These are phyloP conservation scores for Botrytis galanthina DNA, from an alignment of 2,329 filamentous ascomycete species.

Conservation along the genomic window DNA sequence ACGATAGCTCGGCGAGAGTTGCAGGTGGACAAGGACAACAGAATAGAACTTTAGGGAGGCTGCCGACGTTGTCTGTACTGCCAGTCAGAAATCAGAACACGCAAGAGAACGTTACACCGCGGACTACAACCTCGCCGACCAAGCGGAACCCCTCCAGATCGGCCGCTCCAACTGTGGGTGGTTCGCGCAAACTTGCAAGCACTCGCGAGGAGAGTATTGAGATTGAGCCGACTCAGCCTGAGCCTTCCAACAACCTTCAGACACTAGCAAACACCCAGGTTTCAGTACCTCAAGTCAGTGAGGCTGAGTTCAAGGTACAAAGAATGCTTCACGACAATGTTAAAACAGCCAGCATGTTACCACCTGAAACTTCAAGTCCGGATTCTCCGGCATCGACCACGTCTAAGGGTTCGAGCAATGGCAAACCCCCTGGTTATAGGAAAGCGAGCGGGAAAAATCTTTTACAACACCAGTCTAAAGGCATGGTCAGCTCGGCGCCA, in stretches of 20 bases:
- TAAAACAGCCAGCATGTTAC: slow-evolving; percentile 5
- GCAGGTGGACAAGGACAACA: slow-evolving; percentile 9
- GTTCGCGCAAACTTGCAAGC: slow-evolving; percentile 17
- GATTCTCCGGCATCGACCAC: slow-evolving; percentile 21
- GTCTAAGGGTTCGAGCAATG: slow-evolving; percentile 7
- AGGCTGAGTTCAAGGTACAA: slow-evolving; percentile 17
- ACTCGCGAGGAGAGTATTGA: slow-evolving; percentile 15
- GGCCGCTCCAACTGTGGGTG: neutral
- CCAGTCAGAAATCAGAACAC: slow-evolving; percentile 3
- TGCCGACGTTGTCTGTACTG: slow-evolving; percentile 3
- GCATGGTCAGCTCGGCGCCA: slow-evolving; percentile 32
- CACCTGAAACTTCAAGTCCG: slow-evolving; percentile 4
- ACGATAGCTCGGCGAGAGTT: slow-evolving; percentile 26
- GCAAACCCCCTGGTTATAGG: slow-evolving; percentile 8
- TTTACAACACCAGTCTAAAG: slow-evolving; percentile 28
- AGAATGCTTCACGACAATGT: slow-evolving; percentile 15
- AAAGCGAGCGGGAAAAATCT: slow-evolving; percentile 23
- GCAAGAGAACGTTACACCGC: slow-evolving; percentile 2
- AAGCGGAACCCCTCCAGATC: slow-evolving; percentile 8
- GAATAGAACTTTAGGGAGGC: neutral
- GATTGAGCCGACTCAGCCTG: neutral
- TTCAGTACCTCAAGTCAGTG: neutral
- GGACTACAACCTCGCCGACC: slow-evolving; percentile 15
- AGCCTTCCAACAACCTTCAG: neutral
- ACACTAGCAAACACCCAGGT: neutral